Base-by-base conservation (phyloP, 129 eudicot genomes). In the sunflower (Helianthus annuus) region DNA sequence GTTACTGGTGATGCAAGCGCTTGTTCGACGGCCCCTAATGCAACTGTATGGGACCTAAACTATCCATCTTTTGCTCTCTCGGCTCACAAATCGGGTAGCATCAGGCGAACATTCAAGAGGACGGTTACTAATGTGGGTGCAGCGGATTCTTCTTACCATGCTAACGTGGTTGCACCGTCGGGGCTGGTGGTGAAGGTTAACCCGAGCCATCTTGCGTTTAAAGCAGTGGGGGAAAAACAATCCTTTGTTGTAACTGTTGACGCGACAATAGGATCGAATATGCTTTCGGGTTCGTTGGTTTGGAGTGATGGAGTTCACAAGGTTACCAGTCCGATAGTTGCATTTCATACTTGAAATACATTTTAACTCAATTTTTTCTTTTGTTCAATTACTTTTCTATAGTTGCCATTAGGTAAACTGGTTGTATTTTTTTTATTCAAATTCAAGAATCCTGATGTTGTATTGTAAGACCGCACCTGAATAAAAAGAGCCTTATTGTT, bases 301-400 rank as follows among this genome's bases (percentile, higher is more conserved):
- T 89, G 96, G 96, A 78, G 66, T 34, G 91, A 89, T 77, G 91
- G 85, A 24, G 77, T 65, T 59, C 79, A 72, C 61, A 57, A 60
- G 15, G 91, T 86, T 49, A 79, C 85, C 38, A 89, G 96, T 34
- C 95, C 95, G 5, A 77, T 88, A 76, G 86, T 88, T 66, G 84
- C 85, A 6, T 77, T 27, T 63, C 42, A 29, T 27, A 58, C 68
- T 6, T 58, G 72, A 27, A 9, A n/a, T 6, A 62, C 75, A 19
- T 10, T 38, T 54, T 34, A 34, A 4, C 13, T 56, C 42, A 19
- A 64, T 74, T 32, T 39, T 64, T 64, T 51, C 38, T 52, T 49
- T 36, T 7, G 54, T 29, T 77, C 70, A 69, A 69, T 69, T 38
- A 69, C 60, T 22, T 27, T 27, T 14, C 66, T 12, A 36, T 70